Base-by-base conservation (phyloP, 495 filamentous ascomycete species). In the Neurospora terricola region DNA sequence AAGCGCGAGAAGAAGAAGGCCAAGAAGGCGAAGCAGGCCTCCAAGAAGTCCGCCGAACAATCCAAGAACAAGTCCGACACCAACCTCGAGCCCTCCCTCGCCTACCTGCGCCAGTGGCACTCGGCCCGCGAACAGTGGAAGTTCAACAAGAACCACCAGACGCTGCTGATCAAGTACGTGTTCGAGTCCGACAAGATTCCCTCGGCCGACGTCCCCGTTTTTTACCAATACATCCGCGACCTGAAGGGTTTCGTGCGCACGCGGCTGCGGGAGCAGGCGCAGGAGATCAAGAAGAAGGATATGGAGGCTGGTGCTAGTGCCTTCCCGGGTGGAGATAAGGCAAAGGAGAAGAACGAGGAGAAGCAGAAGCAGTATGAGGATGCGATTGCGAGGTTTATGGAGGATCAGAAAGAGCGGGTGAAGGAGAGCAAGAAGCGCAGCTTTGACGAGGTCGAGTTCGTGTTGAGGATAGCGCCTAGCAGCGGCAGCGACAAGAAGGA, bases 71-170 rank as follows among this genome's bases (percentile, higher is more conserved):
- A 77, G 38, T 73, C 83, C 40, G 82, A 85, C 66, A 77, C 81
- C 59, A 79, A 81, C 54, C 76, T 88, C 76, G 86, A 88, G 66
- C 88, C 90, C 6, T 89, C 93, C 72, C 87, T 96, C 43, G 83
- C 82, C 27, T 97, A 97, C 79, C 85, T 97, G 27, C 86, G 84
- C 34, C 86, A 87, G 78, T 94, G 92, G 86, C 83, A 91, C 79
- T 87, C 86, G 59, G 84, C 88, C 68, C 89, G 88, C 59, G 81
- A 85, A 0, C 84, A 82, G 43, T 97, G 94, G 94, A 97, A 97
- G 81, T 97, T 97, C 83, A 94, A 94, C 84, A 97, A 97, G 83
- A 91, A 90, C 72, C 88, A 92, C 78, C 93, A 97, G 82, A 92
- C 89, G 18, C 87, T 91, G 72, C 82, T 97, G 18, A 88, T 97